Base-by-base conservation (phyloP, 805 yeast genomes). In the Middelhovenomyces tepae region DNA sequence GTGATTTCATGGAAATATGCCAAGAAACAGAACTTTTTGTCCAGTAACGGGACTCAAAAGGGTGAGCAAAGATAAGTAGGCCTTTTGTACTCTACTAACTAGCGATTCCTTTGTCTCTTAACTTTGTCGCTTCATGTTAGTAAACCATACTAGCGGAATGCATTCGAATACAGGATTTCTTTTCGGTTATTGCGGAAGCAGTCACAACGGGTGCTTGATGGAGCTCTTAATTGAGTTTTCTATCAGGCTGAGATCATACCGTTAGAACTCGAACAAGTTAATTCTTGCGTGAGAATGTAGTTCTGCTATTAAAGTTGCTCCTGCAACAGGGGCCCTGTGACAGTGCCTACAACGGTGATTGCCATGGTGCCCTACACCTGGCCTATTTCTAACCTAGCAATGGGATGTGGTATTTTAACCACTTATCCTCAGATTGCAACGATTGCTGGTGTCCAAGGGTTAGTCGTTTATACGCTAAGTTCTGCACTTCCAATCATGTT, bases 61-160 rank as follows among this genome's bases (percentile, higher is more conserved):
- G 93, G 85, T 17, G 34, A 11, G 56, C 35, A 23, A 14, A 7
- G 8, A 10, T 8, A 11, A 3, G n/a, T 16, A 13, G 14, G 3
- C 36, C 11, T 19, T 21, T 8, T n/a, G 10, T 13, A 13, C 14
- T 16, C 32, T 30, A 10, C 32, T 32, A 7, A 11, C 16, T 28
- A 44, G 59, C 60, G 21, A 25, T 84, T 10, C 94, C 95, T 1
- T 62, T 87, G 46, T 81, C 95, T 2, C 64, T 87, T 39, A 87
- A 87, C 55, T 87, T 87, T 53, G 74, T 87, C 35, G 96, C 96
- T 32, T 77, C 93, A 45, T 94, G 94, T 71, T 65, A 62, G 82
- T 78, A 53, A 11, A n/a, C n/a, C n/a, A n/a, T n/a, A n/a, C n/a
- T n/a, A n/a, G n/a, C n/a, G n/a, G n/a, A n/a, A 22, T 25, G 33